These are phyloP conservation scores for Raphanus raphanistrum DNA, from an alignment of 345 rosid species.

Conservation along the genomic window DNA sequence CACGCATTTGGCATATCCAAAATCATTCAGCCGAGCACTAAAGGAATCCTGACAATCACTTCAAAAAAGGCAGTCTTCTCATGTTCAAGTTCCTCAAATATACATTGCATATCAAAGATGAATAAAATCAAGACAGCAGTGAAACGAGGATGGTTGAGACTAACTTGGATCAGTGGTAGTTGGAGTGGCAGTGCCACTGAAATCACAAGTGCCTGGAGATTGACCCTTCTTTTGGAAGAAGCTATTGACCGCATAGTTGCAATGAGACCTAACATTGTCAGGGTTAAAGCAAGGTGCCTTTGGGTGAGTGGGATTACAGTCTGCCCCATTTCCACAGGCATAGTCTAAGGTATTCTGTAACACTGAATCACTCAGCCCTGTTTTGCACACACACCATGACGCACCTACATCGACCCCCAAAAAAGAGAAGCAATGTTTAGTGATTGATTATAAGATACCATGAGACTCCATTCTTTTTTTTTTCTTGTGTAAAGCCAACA, in stretches of 20 bases:
- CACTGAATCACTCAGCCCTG: conserved; percentile 48
- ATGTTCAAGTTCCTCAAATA: not conserved
- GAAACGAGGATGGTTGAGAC: conserved; percentile 3
- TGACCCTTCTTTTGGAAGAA: conserved; percentile 80
- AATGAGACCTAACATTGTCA: conserved; percentile 73
- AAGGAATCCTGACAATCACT: not conserved
- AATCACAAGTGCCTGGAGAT: conserved; percentile 72
- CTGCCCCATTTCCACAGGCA: conserved; percentile 97
- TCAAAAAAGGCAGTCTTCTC: not conserved
- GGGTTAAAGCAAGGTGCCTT: conserved; percentile 70
- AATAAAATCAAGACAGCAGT: not conserved
- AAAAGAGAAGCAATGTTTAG: conserved; percentile 7
- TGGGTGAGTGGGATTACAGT: conserved; percentile 63
- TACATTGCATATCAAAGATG: not conserved
- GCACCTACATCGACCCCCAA: conserved; percentile 46
- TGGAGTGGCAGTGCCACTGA: conserved; percentile 64
- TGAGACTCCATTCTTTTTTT: not conserved
- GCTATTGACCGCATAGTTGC: conserved; percentile 89
- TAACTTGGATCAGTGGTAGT: conserved; percentile 63
- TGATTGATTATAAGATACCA: not conserved
- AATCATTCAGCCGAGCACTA: not conserved
- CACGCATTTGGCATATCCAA: not conserved
- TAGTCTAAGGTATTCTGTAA: conserved; percentile 81
- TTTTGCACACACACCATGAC: conserved; percentile 88
- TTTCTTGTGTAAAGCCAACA: conserved; percentile 8